A percentile compares a stretch with the other conserved stretches of the same genome.
Conservation (phyloP, 1,284 basidiomycete species). For the Serendipita sp. region DNA sequence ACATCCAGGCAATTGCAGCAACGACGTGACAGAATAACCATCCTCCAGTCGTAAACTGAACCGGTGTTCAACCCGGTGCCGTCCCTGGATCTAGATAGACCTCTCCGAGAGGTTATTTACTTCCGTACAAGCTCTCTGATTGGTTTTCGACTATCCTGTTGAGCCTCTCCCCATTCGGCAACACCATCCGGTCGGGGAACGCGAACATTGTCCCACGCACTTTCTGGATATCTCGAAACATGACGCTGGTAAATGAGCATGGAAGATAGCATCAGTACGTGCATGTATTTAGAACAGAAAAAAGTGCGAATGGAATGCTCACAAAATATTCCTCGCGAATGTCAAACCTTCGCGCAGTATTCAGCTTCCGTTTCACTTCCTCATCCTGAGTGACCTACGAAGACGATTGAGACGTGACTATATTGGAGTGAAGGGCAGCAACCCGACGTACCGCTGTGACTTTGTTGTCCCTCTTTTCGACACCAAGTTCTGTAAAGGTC, state of each 20-base stretch:
- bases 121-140: neutral
- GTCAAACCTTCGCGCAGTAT: slow-evolving; percentile 76
- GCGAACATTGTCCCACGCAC: slow-evolving; percentile 81
- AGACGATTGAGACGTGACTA: neutral
- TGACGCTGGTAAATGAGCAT: neutral
- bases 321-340: slow-evolving; percentile 94
- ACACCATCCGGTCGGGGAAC: slow-evolving; percentile 70
- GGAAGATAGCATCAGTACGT: neutral
- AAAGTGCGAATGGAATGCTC: slow-evolving; percentile 25
- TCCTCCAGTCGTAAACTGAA: too few species aligned
- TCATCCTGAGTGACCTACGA: slow-evolving; percentile 66
- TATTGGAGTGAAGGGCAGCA: neutral
- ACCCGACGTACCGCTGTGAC: slow-evolving; percentile 43
- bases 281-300: neutral
- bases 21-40: too few species aligned
- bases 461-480: slow-evolving; percentile 76
- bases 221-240: slow-evolving; percentile 20
- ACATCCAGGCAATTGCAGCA: too few species aligned
- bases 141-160: slow-evolving; percentile 15
- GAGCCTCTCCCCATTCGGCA: slow-evolving; percentile 82
- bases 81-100: too few species aligned
- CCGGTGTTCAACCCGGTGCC: too few species aligned
- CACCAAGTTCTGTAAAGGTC: slow-evolving; percentile 78
- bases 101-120: neutral
- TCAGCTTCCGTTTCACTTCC: slow-evolving; percentile 58